These are phyloP conservation scores for Plasmodium malariae DNA, from an alignment of 169 alveolate species.

Conservation along the genomic window DNA sequence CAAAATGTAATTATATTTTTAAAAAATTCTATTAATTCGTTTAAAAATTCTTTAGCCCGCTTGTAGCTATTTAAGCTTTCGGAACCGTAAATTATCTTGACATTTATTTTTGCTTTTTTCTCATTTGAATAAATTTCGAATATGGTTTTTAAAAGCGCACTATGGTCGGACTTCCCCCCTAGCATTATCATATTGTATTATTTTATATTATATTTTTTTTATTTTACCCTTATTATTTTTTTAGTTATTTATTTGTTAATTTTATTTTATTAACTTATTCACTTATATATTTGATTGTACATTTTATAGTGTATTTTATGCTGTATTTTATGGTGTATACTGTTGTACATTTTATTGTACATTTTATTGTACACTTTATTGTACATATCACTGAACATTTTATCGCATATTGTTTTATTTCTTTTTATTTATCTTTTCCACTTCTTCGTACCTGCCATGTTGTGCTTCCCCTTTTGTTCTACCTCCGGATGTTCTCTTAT, in stretches of 20 bases:
- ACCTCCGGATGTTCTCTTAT: too few species aligned
- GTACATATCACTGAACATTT: too few species aligned
- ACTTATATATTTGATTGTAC: background rate
- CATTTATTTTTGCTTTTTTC: slow-evolving; percentile 35
- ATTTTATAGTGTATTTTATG: too few species aligned
- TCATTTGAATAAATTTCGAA: background rate
- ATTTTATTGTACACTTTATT: too few species aligned
- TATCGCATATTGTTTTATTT: too few species aligned
- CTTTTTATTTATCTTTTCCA: too few species aligned
- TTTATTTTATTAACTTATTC: background rate
- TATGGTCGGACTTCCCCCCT: background rate
- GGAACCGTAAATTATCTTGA: slow-evolving; percentile 50
- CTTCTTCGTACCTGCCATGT: too few species aligned
- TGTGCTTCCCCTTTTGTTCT: too few species aligned
- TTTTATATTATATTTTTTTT: background rate
- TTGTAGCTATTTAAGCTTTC: slow-evolving; percentile 24
- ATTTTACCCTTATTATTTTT: background rate
- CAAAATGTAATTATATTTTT: slow-evolving; percentile 12
- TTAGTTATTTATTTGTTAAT: too few species aligned
- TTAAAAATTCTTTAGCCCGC: slow-evolving; percentile 35
- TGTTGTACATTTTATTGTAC: too few species aligned
- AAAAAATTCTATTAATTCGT: slow-evolving; percentile 54
- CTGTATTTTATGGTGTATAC: too few species aligned
- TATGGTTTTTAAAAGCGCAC: too few species aligned
- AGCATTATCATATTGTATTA: background rate